A percentile compares a stretch with the other conserved stretches of the same genome.
Evolutionary conservation across 306 rosid genomes (phyloP).

Genomic region (Rosa lucieae): DNA sequence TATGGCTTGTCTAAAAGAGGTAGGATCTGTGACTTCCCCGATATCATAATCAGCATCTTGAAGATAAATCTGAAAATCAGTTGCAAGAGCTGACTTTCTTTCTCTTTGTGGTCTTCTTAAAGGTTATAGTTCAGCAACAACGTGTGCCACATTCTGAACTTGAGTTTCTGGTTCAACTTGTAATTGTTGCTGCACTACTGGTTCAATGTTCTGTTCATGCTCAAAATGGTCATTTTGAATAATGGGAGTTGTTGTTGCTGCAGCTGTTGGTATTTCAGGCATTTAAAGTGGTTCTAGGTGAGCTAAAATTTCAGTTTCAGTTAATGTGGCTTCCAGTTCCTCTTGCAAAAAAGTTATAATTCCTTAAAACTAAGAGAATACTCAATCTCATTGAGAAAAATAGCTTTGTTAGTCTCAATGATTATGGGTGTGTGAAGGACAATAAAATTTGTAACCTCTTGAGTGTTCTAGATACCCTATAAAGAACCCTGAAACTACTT

Average conservation of each 20-base stretch:
- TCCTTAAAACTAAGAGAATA: neutral
- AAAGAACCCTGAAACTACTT: too few species aligned
- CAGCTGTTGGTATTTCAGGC: too few species aligned
- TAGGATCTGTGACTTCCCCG: neutral
- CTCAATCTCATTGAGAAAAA: neutral
- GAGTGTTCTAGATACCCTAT: neutral
- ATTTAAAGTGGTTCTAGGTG: too few species aligned
- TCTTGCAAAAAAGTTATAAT: too few species aligned
- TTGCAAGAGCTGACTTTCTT: neutral
- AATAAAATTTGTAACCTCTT: neutral
- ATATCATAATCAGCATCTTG: neutral
- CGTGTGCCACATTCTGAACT: neutral
- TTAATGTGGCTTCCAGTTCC: too few species aligned
- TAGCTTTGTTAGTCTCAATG: neutral
- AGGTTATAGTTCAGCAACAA: too few species aligned
- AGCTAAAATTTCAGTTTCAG: too few species aligned
- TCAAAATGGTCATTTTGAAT: too few species aligned
- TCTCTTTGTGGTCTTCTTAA: neutral
- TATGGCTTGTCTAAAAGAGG: neutral
- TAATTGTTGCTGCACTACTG: too few species aligned
- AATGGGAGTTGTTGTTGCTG: too few species aligned
- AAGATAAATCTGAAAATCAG: neutral
- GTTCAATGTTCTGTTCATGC: too few species aligned
- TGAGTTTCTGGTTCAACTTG: too few species aligned
- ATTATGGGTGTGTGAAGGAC: neutral